These are phyloP conservation scores for Colletotrichum sp. DNA, from an alignment of 2,329 filamentous ascomycete species.

Conservation along the genomic window DNA sequence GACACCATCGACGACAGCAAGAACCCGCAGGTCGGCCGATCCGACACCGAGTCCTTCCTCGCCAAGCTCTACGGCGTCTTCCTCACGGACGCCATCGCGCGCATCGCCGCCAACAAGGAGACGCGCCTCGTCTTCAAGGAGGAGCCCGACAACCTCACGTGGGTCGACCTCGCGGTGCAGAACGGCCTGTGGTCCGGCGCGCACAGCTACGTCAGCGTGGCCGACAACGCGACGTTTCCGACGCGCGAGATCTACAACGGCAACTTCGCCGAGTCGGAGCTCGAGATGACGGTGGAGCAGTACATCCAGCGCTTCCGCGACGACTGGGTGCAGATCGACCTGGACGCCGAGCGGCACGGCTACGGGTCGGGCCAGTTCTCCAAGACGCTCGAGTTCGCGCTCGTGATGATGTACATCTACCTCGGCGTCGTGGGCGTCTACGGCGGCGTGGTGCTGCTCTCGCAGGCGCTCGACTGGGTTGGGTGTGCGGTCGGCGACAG, in stretches of 20 bases:
- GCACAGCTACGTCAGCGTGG: neutral
- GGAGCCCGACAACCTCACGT: neutral
- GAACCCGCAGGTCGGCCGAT: neutral
- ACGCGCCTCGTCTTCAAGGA: neutral
- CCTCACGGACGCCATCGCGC: neutral
- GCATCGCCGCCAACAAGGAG: neutral
- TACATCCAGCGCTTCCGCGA: neutral
- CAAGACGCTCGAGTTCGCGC: neutral
- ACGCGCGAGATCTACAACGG: neutral
- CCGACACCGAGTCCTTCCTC: neutral
- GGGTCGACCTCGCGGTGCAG: neutral
- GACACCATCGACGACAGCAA: neutral
- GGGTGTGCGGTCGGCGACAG: neutral
- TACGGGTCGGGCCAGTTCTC: neutral
- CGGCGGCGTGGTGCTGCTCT: neutral
- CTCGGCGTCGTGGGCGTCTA: neutral
- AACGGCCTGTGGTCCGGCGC: neutral
- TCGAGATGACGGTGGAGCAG: neutral
- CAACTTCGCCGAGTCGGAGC: neutral
- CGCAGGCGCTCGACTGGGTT: neutral
- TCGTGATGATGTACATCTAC: constrained; percentile 7
- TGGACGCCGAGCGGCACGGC: neutral
- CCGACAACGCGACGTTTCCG: neutral
- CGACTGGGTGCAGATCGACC: neutral
- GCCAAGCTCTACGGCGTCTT: neutral